Evolutionary conservation across 768 basidiomycete genomes (phyloP), one percentile per base, ranked within the genome.

Genomic region (Suillus plorans): DNA sequence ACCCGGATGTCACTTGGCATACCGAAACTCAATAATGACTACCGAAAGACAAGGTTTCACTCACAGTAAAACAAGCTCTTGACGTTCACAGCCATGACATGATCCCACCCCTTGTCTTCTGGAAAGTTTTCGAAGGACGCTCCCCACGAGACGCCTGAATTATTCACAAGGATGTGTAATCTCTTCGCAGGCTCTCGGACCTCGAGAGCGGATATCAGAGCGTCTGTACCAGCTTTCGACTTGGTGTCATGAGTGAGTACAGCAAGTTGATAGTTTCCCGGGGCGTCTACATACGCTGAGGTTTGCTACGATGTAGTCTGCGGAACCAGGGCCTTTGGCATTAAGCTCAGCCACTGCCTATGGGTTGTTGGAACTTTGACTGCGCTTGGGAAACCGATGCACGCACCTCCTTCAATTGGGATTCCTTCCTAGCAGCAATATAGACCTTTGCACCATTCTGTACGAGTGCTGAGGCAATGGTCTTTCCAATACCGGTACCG

Each of bases 391-490:
- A 14, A 39, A 20, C 31, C 10, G 47, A 2, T 22, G 13, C 31
- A 59, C 82, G 60, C 63, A 89, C 91, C 82, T 90, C 85, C 77
- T 90, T 86, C 64, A 96, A 81, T 69, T 90, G 89, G 22, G 80
- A 73, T 78, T 92, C 91, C 73, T 94, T 95, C 63, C 94, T 82
- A 13, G 92, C 89, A 16, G 94, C 93, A 68, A 96, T 94, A 78
- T 95, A 95, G 49, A 97, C 94, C 69, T 87, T 89, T 41, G 89
- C 92, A 14, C 94, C 94, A 70, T 95, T 95, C 77, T 89, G 86
- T 1, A 89, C 91, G 69, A 93, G 89, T 1, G 91, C 89, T 0
- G 86, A 79, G 28, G 94, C 92, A 69, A 95, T 94, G 85, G 92
- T 89, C 71, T 85, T 88, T 9, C 94, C 94, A 53, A 96, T 85